phyloP scores from a whole-genome alignment of 1,284 basidiomycete genomes.

The Malassezia furfur region DNA sequence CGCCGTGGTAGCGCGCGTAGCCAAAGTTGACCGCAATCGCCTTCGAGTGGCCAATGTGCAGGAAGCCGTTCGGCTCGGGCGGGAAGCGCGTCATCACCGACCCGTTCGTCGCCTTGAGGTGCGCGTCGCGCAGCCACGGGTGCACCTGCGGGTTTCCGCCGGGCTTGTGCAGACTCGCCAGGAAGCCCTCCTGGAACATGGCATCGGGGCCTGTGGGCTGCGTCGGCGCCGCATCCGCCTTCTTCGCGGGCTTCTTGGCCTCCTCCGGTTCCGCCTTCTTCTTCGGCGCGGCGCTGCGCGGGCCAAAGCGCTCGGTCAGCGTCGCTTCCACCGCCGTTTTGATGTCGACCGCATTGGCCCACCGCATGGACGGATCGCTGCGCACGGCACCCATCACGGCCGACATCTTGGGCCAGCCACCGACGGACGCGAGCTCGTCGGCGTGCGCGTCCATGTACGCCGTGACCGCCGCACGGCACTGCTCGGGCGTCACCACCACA shows the following conservation, averaged over 20 bases:
- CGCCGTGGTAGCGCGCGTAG: constrained; percentile 81
- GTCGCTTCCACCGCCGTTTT: constrained; percentile 74
- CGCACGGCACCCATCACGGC: constrained; percentile 40
- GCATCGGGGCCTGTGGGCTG: constrained; percentile 51
- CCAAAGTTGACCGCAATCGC: constrained; percentile 98
- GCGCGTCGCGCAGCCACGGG: constrained; percentile 66
- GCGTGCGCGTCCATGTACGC: constrained; percentile 54
- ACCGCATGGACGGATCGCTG: constrained; percentile 52
- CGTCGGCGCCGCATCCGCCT: constrained; percentile 19
- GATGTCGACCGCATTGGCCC: constrained; percentile 80
- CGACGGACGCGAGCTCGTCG: constrained; percentile 50
- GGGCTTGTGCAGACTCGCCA: constrained; percentile 83
- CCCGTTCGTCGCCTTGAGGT: constrained; percentile 71
- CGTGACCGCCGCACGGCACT: constrained; percentile 59
- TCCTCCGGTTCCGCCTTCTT: constrained; percentile 49
- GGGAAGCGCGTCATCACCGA: constrained; percentile 92
- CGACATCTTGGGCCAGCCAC: constrained; percentile 37
- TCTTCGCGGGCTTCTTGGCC: constrained; percentile 2
- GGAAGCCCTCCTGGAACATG: constrained; percentile 90
- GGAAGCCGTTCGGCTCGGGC: constrained; percentile 92
- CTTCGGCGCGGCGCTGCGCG: constrained; percentile 52
- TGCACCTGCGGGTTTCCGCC: constrained; percentile 86
- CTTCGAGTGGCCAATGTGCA: constrained; percentile 93
- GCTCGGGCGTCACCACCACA: constrained; percentile 64
- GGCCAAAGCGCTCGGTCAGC: constrained; percentile 68